A percentile compares a stretch with the other conserved stretches of the same genome.
Evolutionary conservation across 179 eudicot species (phyloP).

Genomic region (Corrigiola litoralis): DNA sequence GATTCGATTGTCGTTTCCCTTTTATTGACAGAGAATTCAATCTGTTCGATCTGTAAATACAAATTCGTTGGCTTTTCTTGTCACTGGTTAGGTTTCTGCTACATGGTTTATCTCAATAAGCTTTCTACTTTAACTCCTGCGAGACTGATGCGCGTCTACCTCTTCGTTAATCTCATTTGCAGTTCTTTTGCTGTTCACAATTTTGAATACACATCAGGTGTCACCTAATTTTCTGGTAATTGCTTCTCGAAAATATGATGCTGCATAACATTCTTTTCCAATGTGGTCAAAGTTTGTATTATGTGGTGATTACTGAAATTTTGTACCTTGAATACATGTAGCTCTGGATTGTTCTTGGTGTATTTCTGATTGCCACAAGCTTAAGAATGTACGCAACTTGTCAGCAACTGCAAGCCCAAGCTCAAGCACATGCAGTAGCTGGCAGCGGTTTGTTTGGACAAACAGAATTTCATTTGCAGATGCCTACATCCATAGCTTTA

Average conservation of each 20-base stretch:
- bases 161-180: constrained; percentile 13
- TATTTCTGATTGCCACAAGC: constrained; percentile 65
- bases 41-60: constrained; percentile 26
- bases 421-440: constrained; percentile 67
- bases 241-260: background rate
- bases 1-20: background rate
- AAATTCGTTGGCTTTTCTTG: constrained; percentile 22
- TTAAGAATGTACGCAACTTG: constrained; percentile 75
- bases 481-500: constrained; percentile 68
- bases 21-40: constrained; percentile 17
- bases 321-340: constrained; percentile 12
- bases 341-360: constrained; percentile 81
- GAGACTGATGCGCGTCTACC: background rate
- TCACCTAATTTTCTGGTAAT: constrained; percentile 71
- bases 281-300: background rate
- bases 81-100: constrained; percentile 20
- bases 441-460: constrained; percentile 64
- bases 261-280: background rate
- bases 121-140: background rate
- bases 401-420: constrained; percentile 77
- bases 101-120: background rate
- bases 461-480: constrained; percentile 54
- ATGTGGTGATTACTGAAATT: background rate
- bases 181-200: constrained; percentile 74
- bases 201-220: constrained; percentile 67